Conservation (phyloP, 1,284 basidiomycete genomes). For the Leccinum fuscescens region DNA sequence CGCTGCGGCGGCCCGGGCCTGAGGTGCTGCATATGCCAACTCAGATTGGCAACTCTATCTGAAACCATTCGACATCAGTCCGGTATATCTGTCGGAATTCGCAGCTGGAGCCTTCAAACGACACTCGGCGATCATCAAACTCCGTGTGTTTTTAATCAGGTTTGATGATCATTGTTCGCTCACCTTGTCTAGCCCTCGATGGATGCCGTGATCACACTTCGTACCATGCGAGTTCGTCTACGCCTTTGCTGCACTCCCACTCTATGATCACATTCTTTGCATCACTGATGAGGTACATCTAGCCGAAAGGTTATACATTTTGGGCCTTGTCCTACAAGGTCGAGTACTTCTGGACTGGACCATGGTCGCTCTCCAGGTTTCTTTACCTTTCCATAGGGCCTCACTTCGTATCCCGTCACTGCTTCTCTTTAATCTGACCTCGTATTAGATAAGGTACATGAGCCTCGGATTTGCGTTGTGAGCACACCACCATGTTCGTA, state of each 20-base stretch:
- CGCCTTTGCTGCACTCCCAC: background rate
- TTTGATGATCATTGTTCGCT: background rate
- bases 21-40: too few species aligned
- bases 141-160: too few species aligned
- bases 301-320: background rate
- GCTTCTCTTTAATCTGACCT: background rate
- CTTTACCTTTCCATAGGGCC: conserved; percentile 7
- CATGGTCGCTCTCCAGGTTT: conserved; percentile 7
- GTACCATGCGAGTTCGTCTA: background rate
- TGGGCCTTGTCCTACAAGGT: background rate
- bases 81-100: too few species aligned
- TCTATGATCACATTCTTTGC: conserved; percentile 11
- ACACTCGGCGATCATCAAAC: too few species aligned
- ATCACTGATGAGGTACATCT: conserved; percentile 8
- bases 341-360: conserved; percentile 9
- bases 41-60: too few species aligned
- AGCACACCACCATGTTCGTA: background rate
- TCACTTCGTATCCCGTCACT: background rate
- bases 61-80: too few species aligned
- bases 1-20: too few species aligned
- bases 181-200: background rate
- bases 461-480: conserved; percentile 5
- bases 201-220: background rate
- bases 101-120: too few species aligned
- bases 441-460: conserved; percentile 8